phyloP scores from a whole-genome alignment of 495 filamentous ascomycete genomes.

The Xylaria bambusicola region DNA sequence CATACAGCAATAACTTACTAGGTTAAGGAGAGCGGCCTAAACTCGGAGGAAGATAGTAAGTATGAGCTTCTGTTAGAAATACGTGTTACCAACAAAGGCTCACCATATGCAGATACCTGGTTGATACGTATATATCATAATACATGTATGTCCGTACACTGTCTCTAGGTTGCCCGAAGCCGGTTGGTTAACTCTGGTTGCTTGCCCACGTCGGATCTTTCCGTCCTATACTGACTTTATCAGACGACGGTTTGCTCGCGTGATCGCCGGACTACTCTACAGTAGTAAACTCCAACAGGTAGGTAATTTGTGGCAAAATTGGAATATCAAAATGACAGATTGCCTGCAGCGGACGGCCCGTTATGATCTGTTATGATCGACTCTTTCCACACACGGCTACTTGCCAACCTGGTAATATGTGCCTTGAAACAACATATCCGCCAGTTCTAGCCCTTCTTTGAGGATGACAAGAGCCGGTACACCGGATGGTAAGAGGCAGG shows the following conservation, averaged over 20 bases:
- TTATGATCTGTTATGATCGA: neutral
- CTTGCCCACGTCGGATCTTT: slow-evolving; percentile 12
- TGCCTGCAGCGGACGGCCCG: neutral
- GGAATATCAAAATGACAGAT: neutral
- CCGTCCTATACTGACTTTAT: neutral
- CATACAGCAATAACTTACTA: too few relatives aligned
- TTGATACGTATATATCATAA: too few relatives aligned
- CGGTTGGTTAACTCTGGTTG: slow-evolving; percentile 5
- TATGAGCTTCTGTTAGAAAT: too few relatives aligned
- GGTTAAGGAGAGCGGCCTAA: too few relatives aligned
- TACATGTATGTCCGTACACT: neutral
- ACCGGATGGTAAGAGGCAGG: neutral
- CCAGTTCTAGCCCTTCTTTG: too few relatives aligned
- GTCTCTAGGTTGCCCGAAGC: neutral
- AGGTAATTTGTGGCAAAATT: slow-evolving; percentile 10
- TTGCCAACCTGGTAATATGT: too few relatives aligned
- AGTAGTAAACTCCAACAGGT: neutral
- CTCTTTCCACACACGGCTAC: neutral
- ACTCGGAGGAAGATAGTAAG: too few relatives aligned
- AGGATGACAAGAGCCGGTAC: too few relatives aligned
- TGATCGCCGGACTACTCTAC: slow-evolving; percentile 10
- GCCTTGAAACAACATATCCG: too few relatives aligned
- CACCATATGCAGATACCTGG: too few relatives aligned
- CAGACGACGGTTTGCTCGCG: slow-evolving; percentile 15
- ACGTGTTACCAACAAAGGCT: too few relatives aligned